A percentile compares a stretch with the other conserved stretches of the same genome.
Evolutionary conservation across 176 grass and related monocot genomes (phyloP).

Genomic region (Oryza rufipogon): DNA sequence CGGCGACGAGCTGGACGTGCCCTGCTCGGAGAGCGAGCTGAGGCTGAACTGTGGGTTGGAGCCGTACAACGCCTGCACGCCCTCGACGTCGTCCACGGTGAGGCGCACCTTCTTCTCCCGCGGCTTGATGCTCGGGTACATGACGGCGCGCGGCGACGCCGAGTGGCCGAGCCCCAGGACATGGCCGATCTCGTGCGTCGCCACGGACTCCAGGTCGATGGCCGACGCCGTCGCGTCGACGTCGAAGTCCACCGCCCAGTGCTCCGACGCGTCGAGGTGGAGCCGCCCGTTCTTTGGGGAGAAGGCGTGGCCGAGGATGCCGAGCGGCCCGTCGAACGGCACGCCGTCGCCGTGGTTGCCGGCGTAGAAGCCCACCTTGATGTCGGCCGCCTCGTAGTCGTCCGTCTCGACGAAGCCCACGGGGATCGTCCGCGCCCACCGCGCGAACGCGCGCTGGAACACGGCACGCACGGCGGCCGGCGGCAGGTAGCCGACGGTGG

Average conservation of each 20-base stretch:
- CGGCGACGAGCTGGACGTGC: constrained; percentile 40
- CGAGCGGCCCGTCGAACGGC: constrained; percentile 87
- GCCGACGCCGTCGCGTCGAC: constrained; percentile 26
- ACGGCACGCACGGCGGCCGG: constrained; percentile 49
- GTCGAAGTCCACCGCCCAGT: constrained; percentile 66
- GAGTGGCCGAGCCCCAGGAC: constrained; percentile 88
- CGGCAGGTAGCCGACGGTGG: constrained; percentile 61
- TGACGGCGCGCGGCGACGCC: constrained; percentile 64
- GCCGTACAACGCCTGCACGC: constrained; percentile 83
- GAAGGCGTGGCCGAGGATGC: constrained; percentile 87
- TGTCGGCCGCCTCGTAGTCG: constrained; percentile 58
- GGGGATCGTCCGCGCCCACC: constrained; percentile 83
- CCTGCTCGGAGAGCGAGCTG: constrained; percentile 63
- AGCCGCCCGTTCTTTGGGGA: constrained; percentile 73
- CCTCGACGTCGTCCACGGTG: constrained; percentile 74
- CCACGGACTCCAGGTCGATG: constrained; percentile 82
- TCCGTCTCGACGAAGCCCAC: constrained; percentile 63
- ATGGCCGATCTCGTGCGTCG: constrained; percentile 95
- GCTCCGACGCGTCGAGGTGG: constrained; percentile 88
- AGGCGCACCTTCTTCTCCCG: constrained; percentile 69
- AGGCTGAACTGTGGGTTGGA: constrained; percentile 71
- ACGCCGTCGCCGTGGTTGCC: constrained; percentile 84
- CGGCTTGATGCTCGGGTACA: constrained; percentile 86
- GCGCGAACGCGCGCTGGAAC: constrained; percentile 69
- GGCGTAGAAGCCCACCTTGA: constrained; percentile 79